Evolutionary conservation across 108 stramenopile species (phyloP), one percentile per base, ranked within the genome.

Genomic region (Skeletonema costatum): DNA sequence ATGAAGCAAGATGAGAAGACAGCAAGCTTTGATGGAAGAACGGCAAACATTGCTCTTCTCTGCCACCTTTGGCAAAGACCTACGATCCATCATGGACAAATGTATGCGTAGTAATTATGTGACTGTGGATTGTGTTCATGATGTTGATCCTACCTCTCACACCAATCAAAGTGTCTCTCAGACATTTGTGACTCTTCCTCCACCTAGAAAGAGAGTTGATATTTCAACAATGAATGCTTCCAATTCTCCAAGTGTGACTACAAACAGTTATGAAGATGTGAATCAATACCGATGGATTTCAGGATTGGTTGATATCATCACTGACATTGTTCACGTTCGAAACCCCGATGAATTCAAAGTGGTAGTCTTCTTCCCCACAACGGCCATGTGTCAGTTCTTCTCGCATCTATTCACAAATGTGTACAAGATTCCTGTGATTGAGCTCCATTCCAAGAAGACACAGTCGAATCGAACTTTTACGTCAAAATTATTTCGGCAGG

Each of bases 191-290:
- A 80, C 76, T 36, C 62, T 80, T 8, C 84, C 84, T 9, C 32
- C 67, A 1, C 44, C 31, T 7, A 32, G 44, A 16, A 16, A 56
- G 25, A 56, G 53, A 56, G 53, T 56, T 29, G 53, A 21, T 73
- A 93, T 64, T 86, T 97, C 75, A 95, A 98, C 64, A 88, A 96
- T 73, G 91, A 97, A 32, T 98, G 98, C 79, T 76, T 96, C 64
- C 81, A 97, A 21, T 85, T 98, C 30, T 98, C 93, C 71, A 95
- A 97, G 9, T 98, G 97, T 73, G 72, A 73, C 80, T 93, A 33
- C 80, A 81, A 32, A 84, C 81, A 51, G 32, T 13, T 21, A 59
- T 29, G 32, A n/a, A 63, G 60, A 70, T 68, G 48, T 32, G 65
- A 48, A 60, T 66, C 16, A 31, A 50, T 41, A 50, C 44, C 68